These are phyloP conservation scores for Cystobasidium pallidum DNA, from an alignment of 1,284 basidiomycete species.

Conservation along the genomic window DNA sequence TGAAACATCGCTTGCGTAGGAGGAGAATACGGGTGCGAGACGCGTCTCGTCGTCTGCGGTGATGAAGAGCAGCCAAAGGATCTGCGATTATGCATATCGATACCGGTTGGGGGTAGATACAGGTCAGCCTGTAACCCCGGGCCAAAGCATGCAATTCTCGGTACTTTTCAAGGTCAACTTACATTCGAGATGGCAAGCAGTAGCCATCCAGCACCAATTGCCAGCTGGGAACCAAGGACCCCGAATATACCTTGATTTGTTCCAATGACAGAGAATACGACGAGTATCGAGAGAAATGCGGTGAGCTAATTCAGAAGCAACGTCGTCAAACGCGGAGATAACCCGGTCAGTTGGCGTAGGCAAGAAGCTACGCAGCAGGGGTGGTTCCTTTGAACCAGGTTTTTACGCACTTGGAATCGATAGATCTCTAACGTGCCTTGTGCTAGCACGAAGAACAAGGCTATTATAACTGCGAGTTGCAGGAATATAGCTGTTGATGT, in stretches of 20 bases:
- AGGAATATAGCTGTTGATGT: constrained; percentile 58
- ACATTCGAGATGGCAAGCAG: constrained; percentile 78
- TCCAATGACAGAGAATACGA: constrained; percentile 83
- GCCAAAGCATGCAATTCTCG: too few relatives aligned
- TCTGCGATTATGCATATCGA: constrained; percentile 64
- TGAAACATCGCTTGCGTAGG: constrained; percentile 77
- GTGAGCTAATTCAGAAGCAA: constrained; percentile 68
- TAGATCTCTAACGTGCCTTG: constrained; percentile 81
- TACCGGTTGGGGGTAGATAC: too few relatives aligned
- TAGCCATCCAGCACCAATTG: constrained; percentile 91
- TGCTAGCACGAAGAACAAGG: constrained; percentile 77
- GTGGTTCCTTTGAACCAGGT: too few relatives aligned
- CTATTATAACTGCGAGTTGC: constrained; percentile 77
- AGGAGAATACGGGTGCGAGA: constrained; percentile 78
- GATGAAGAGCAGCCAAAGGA: constrained; percentile 94
- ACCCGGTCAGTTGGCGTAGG: background rate
- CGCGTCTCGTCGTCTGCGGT: constrained; percentile 93
- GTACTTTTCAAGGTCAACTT: constrained; percentile 51
- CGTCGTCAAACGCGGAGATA: background rate
- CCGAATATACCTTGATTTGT: constrained; percentile 63
- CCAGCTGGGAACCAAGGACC: constrained; percentile 58
- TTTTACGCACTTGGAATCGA: constrained; percentile 62
- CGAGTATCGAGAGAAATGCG: constrained; percentile 78
- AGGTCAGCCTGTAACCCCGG: too few relatives aligned
- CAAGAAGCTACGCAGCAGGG: too few relatives aligned